Conservation (phyloP, 1,284 basidiomycete species). For the Malassezia restricta region DNA sequence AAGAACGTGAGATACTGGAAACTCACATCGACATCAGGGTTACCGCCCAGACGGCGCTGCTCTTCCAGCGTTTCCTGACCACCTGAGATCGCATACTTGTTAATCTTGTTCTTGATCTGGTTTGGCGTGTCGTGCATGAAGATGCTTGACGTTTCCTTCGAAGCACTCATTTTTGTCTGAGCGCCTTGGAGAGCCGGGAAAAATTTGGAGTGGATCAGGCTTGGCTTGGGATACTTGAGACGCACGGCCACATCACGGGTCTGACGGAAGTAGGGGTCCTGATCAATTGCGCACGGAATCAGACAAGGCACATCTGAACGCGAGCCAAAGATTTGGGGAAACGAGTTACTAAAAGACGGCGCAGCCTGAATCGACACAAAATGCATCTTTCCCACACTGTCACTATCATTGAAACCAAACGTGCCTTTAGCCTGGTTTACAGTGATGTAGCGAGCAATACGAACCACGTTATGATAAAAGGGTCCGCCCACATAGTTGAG, state of each 20-base stretch:
- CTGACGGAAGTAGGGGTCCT: constrained; percentile 81
- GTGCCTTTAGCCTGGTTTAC: constrained; percentile 86
- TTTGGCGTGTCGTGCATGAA: constrained; percentile 87
- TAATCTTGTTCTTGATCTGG: constrained; percentile 97
- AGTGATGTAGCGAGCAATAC: constrained; percentile 82
- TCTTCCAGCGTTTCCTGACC: constrained; percentile 76
- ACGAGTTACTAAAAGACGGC: constrained; percentile 93
- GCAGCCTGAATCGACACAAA: constrained; percentile 95
- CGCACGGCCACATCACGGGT: constrained; percentile 87
- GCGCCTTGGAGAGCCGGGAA: constrained; percentile 96
- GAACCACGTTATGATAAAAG: constrained; percentile 90
- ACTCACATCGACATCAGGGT: constrained; percentile 88
- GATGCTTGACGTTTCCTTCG: constrained; percentile 75
- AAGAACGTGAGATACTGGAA: constrained; percentile 98
- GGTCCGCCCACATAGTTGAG: constrained; percentile 73
- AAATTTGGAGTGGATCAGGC: constrained; percentile 87
- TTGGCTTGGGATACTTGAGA: constrained; percentile 89
- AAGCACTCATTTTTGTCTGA: constrained; percentile 97
- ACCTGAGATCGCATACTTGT: constrained; percentile 53
- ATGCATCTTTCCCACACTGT: constrained; percentile 96
- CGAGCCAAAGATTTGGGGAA: constrained; percentile 91
- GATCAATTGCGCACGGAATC: constrained; percentile 97
- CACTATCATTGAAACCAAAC: constrained; percentile 80
- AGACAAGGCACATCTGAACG: constrained; percentile 74
- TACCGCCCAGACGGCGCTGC: constrained; percentile 73